Conservation (phyloP, 2,329 filamentous ascomycete species). For the Neopestalotiopsis sp. region DNA sequence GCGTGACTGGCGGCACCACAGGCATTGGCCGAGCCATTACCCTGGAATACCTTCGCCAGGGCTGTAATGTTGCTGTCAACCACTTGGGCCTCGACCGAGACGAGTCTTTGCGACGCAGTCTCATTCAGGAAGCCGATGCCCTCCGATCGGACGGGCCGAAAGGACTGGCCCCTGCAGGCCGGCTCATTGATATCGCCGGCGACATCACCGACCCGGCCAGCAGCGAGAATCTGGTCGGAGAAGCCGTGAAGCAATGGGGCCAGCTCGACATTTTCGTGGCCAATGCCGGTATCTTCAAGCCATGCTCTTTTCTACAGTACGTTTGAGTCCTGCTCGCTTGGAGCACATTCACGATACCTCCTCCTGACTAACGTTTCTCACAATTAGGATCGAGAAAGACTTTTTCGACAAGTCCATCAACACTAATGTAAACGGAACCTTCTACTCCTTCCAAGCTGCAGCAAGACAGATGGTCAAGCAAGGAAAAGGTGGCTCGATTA, state of each 20-base stretch:
- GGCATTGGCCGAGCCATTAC: slow-evolving; percentile 87
- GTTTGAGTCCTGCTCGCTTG: neutral
- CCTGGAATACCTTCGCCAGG: slow-evolving; percentile 77
- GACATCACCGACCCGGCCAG: slow-evolving; percentile 80
- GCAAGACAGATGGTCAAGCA: slow-evolving; percentile 79
- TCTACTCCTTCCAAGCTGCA: slow-evolving; percentile 84
- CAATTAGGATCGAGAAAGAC: slow-evolving; percentile 64
- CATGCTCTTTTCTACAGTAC: slow-evolving; percentile 74
- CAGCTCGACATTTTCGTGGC: slow-evolving; percentile 80
- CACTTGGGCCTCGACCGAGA: slow-evolving; percentile 69
- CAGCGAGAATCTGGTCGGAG: slow-evolving; percentile 68
- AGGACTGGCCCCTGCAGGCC: slow-evolving; percentile 47
- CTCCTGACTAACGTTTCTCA: neutral
- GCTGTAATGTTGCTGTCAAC: slow-evolving; percentile 80
- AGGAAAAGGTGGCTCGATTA: slow-evolving; percentile 80
- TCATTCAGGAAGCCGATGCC: slow-evolving; percentile 56
- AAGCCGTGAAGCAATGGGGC: slow-evolving; percentile 64
- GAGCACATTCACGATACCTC: too few relatives aligned
- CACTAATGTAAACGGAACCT: slow-evolving; percentile 86
- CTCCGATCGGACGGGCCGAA: slow-evolving; percentile 48
- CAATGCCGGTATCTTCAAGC: slow-evolving; percentile 88
- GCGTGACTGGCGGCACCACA: slow-evolving; percentile 85
- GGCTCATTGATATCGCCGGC: slow-evolving; percentile 71
- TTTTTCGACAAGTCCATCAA: slow-evolving; percentile 74
- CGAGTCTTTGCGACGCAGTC: slow-evolving; percentile 54